Percentiles rank a stretch among this genome's conserved stretches.
Conservation (phyloP, 257 asterid genomes). For the Coffea eugenioides region DNA sequence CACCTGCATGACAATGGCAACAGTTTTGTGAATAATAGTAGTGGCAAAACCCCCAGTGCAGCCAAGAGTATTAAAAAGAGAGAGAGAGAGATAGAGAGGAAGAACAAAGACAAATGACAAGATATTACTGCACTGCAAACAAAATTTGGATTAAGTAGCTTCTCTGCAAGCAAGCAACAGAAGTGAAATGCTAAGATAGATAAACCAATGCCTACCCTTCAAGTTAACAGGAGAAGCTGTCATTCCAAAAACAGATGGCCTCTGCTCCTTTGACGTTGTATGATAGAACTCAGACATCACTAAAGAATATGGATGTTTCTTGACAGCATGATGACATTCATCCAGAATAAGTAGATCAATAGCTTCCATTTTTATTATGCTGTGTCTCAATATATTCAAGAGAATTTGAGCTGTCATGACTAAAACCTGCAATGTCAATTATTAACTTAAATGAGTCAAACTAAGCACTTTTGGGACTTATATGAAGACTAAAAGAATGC, state of each 20-base stretch:
- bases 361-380: slow-evolving; percentile 94
- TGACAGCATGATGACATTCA: slow-evolving; percentile 99
- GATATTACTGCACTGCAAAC: background rate
- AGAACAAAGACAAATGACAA: background rate
- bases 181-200: background rate
- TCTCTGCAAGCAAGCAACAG: background rate
- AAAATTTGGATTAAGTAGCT: background rate
- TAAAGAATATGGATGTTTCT: slow-evolving; percentile 96
- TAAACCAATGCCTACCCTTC: slow-evolving; percentile 55
- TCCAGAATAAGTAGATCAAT: slow-evolving; percentile 90
- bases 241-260: slow-evolving; percentile 99
- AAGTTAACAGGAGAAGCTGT: slow-evolving; percentile 99
- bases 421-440: slow-evolving; percentile 64
- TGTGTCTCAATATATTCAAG: slow-evolving; percentile 92
- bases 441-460: background rate
- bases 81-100: too few relatives aligned
- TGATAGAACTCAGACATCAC: slow-evolving; percentile 99
- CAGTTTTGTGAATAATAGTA: background rate
- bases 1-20: slow-evolving; percentile 53
- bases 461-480: slow-evolving; percentile 17
- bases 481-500: background rate
- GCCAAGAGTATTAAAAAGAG: background rate
- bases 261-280: slow-evolving; percentile 79
- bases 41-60: background rate
- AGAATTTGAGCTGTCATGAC: slow-evolving; percentile 99